These are phyloP conservation scores for Termitomyces sp. DNA, from an alignment of 768 basidiomycete species.

Conservation along the genomic window DNA sequence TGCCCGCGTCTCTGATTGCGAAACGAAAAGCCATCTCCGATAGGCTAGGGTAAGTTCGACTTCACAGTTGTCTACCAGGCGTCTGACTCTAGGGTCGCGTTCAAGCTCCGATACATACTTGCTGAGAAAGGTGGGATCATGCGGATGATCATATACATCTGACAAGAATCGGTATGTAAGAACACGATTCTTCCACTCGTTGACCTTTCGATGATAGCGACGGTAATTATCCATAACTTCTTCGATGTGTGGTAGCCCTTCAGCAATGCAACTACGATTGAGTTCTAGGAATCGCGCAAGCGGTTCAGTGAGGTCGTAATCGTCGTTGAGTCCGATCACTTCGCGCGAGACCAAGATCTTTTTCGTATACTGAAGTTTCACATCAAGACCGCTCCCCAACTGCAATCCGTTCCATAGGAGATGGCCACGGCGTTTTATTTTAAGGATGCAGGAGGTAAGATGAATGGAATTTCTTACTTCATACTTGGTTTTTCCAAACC, in stretches of 20 bases:
- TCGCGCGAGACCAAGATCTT: conserved; percentile 44
- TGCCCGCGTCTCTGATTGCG: conserved; percentile 42
- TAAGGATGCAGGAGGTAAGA: conserved; percentile 45
- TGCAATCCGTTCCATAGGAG: conserved; percentile 48
- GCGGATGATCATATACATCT: conserved; percentile 55
- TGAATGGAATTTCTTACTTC: conserved; percentile 42
- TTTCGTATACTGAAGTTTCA: conserved; percentile 55
- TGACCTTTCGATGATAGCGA: conserved; percentile 42
- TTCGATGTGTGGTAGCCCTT: conserved; percentile 40
- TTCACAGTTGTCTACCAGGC: conserved; percentile 43
- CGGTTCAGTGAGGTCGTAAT: conserved; percentile 56
- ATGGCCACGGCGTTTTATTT: conserved; percentile 50
- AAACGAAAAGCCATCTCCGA: conserved; percentile 48
- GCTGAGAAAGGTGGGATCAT: conserved; percentile 38
- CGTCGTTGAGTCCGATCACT: conserved; percentile 60
- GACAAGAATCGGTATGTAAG: conserved; percentile 63
- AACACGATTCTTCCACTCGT: conserved; percentile 44
- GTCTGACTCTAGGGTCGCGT: conserved; percentile 49
- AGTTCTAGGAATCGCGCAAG: conserved; percentile 62
- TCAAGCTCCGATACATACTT: conserved; percentile 46
- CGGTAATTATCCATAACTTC: conserved; percentile 49
- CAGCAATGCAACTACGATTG: conserved; percentile 49
- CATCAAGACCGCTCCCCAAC: conserved; percentile 66
- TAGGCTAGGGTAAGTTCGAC: conserved; percentile 46
- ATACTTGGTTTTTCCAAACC: conserved; percentile 44